Conservation (phyloP, 495 filamentous ascomycete species). For the Bacidia gigantensis region DNA sequence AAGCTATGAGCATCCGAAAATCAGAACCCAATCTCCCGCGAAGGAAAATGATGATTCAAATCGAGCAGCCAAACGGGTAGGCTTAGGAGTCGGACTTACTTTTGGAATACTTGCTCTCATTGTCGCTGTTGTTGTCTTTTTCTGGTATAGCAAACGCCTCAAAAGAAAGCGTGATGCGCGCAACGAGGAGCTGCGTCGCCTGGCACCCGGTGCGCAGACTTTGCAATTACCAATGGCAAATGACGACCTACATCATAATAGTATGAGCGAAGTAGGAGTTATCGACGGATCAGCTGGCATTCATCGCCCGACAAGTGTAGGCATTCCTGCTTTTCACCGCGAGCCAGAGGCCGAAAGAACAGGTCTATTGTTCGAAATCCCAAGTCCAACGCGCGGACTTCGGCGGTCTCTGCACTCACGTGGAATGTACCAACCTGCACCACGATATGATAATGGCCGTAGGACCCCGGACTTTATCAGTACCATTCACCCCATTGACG, state of each 20-base stretch:
- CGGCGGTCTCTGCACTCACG: constrained; percentile 32
- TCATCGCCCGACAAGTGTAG: neutral
- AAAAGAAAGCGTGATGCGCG: constrained; percentile 31
- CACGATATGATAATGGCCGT: constrained; percentile 33
- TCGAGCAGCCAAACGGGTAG: constrained; percentile 38
- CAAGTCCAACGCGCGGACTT: constrained; percentile 39
- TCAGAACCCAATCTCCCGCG: constrained; percentile 1
- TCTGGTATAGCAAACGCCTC: constrained; percentile 44
- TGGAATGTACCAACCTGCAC: constrained; percentile 28
- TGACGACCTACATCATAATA: neutral
- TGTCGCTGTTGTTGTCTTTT: constrained; percentile 35
- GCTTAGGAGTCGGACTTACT: constrained; percentile 63
- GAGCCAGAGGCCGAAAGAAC: constrained; percentile 36
- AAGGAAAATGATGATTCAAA: neutral
- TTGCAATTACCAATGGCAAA: constrained; percentile 18
- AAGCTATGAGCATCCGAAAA: constrained; percentile 47
- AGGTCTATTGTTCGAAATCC: constrained; percentile 40
- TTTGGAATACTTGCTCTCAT: constrained; percentile 46
- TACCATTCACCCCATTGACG: constrained; percentile 52
- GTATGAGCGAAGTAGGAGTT: constrained; percentile 11
- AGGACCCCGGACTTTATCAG: constrained; percentile 31
- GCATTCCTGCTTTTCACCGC: neutral
- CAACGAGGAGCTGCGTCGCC: constrained; percentile 39
- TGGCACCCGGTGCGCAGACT: constrained; percentile 37
- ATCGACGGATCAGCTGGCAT: constrained; percentile 18